Conservation (phyloP, 139 green algal species). For the Chlamydomonas incerta region DNA sequence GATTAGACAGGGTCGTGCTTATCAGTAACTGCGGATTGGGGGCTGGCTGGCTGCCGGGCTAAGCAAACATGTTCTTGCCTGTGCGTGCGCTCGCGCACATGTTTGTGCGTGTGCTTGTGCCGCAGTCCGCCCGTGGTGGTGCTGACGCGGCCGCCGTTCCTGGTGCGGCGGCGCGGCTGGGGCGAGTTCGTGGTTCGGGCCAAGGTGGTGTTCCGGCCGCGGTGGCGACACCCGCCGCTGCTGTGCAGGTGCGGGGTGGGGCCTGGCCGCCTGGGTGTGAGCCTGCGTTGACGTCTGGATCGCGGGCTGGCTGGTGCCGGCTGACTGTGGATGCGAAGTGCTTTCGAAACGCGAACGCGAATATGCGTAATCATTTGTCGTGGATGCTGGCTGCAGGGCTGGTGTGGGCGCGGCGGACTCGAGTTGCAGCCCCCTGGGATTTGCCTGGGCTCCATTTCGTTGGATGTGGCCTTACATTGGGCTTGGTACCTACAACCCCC, state of each 20-base stretch:
- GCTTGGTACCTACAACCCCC: too few relatives aligned
- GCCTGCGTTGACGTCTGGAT: background rate
- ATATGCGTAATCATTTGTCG: too few relatives aligned
- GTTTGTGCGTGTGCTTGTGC: background rate
- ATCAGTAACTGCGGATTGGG: too few relatives aligned
- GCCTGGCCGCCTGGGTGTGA: too few relatives aligned
- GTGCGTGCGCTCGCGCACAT: background rate
- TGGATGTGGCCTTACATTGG: too few relatives aligned
- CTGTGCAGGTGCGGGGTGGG: constrained; percentile 5
- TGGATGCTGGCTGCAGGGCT: too few relatives aligned
- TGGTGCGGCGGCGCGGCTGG: constrained; percentile 12
- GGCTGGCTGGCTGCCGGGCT: too few relatives aligned
- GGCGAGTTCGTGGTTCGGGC: constrained; percentile 24
- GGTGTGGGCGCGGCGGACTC: background rate
- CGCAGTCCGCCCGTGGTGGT: constrained; percentile 12
- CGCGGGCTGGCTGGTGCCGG: too few relatives aligned
- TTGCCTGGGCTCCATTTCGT: background rate
- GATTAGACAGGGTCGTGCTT: too few relatives aligned
- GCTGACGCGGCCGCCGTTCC: constrained; percentile 6
- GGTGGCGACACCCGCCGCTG: constrained; percentile 11
- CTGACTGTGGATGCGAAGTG: too few relatives aligned
- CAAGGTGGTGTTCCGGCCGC: constrained; percentile 13
- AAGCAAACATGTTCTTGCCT: background rate
- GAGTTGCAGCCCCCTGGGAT: too few relatives aligned
- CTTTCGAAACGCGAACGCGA: too few relatives aligned